These are phyloP conservation scores for Biancaea sappan DNA, from an alignment of 306 rosid species.

Conservation along the genomic window DNA sequence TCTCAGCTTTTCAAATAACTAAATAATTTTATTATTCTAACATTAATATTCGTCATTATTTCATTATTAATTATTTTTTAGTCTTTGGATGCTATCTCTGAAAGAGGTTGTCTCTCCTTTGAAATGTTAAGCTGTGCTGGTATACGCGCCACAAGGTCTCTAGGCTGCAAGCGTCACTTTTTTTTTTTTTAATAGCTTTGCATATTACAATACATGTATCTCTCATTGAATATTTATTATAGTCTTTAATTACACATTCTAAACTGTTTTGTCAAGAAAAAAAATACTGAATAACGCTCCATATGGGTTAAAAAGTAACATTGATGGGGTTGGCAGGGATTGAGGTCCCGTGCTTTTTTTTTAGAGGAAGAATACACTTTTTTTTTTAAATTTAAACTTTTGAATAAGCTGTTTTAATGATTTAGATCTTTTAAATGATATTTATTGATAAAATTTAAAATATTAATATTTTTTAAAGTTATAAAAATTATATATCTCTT, in stretches of 20 bases:
- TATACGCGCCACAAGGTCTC: conserved; percentile 54
- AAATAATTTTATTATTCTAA: conserved; percentile 33
- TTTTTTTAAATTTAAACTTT: too few relatives aligned
- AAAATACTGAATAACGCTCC: conserved; percentile 30
- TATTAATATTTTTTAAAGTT: too few relatives aligned
- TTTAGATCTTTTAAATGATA: too few relatives aligned
- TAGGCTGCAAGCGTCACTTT: conserved; percentile 29
- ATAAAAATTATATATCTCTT: too few relatives aligned
- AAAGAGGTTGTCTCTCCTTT: conserved; percentile 75
- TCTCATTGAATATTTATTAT: conserved; percentile 30
- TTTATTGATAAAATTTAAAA: too few relatives aligned
- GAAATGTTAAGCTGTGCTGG: conserved; percentile 44
- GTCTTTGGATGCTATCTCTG: conserved; percentile 63
- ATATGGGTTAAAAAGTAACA: conserved; percentile 23
- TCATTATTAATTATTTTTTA: conserved; percentile 40
- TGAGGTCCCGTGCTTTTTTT: too few relatives aligned
- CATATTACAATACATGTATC: conserved; percentile 6
- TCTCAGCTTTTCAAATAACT: conserved; percentile 39
- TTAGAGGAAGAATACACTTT: too few relatives aligned
- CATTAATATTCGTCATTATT: conserved; percentile 34
- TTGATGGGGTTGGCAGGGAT: conserved; percentile 45
- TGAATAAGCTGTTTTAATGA: too few relatives aligned
- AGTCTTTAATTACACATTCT: too few relatives aligned
- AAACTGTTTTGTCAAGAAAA: too few relatives aligned
- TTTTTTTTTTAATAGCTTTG: not conserved